A percentile compares a stretch with the other conserved stretches of the same genome.
These are phyloP conservation scores for Peronospora destructor DNA, from an alignment of 352 stramenopile species.

Conservation along the genomic window DNA sequence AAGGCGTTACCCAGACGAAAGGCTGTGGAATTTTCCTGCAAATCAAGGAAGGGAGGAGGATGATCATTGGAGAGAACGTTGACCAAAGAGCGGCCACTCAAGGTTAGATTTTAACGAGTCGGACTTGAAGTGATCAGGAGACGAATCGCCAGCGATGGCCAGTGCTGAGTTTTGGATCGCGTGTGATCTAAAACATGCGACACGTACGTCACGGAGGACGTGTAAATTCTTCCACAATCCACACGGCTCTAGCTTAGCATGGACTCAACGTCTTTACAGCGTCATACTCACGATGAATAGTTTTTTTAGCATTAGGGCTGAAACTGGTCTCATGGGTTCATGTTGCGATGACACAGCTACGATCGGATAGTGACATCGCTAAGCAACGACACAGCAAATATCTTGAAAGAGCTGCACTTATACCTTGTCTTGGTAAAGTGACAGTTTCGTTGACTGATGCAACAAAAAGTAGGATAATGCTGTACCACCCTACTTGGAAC, in stretches of 20 bases:
- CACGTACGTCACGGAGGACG: conserved; percentile 6
- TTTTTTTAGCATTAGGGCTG: conserved; percentile 1
- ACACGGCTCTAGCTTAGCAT: conserved; percentile 4
- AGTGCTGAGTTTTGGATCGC: conserved; percentile 7
- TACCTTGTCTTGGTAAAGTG: background rate
- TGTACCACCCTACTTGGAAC: background rate
- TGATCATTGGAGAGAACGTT: background rate
- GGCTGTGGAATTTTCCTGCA: conserved; percentile 18
- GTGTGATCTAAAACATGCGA: background rate
- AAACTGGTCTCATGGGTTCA: background rate
- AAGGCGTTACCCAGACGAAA: conserved; percentile 10
- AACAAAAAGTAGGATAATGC: background rate
- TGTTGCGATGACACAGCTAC: background rate
- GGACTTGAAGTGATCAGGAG: conserved; percentile 7
- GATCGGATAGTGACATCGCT: background rate
- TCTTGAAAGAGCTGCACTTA: background rate
- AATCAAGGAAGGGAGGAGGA: conserved; percentile 1
- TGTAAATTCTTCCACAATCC: conserved; percentile 20
- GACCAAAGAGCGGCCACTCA: background rate
- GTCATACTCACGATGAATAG: conserved; percentile 1
- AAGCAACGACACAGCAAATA: too few species aligned
- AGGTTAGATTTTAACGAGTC: background rate
- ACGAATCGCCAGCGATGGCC: conserved; percentile 7
- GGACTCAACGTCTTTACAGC: background rate
- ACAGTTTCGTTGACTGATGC: background rate